These are phyloP conservation scores for Flueggea neowawraea DNA, from an alignment of 441 rosid genomes.

Conservation along the genomic window DNA sequence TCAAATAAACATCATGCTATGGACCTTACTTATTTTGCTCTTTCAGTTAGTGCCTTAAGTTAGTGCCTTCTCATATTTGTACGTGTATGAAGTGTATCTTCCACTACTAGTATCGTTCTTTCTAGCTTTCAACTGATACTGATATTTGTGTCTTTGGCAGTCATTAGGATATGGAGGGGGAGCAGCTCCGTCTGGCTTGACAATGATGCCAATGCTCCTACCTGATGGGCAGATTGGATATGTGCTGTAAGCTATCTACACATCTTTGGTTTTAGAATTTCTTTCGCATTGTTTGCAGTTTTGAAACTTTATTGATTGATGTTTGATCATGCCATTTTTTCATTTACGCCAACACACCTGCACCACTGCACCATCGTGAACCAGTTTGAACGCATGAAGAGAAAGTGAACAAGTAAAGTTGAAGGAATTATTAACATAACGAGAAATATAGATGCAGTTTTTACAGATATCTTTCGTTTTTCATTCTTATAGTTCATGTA, in stretches of 20 bases:
- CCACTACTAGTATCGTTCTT: too few species aligned
- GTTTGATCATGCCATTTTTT: not conserved
- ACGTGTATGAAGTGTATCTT: too few species aligned
- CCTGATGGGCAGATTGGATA: constrained; percentile 87
- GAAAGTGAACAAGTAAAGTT: too few species aligned
- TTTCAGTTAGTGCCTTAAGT: not conserved
- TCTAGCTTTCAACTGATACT: constrained; percentile 9
- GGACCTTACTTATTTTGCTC: not conserved
- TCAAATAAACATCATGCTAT: too few species aligned
- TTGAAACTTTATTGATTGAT: not conserved
- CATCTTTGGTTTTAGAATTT: not conserved
- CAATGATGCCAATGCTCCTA: constrained; percentile 85
- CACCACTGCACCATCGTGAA: not conserved
- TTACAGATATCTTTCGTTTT: not conserved
- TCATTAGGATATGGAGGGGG: constrained; percentile 69
- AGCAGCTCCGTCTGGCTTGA: constrained; percentile 58
- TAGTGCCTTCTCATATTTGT: not conserved
- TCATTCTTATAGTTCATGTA: not conserved
- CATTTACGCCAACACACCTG: not conserved
- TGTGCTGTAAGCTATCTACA: constrained; percentile 51
- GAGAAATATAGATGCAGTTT: too few species aligned
- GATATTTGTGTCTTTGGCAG: constrained; percentile 33
- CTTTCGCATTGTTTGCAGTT: too few species aligned
- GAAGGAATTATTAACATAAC: too few species aligned
- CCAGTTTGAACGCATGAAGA: not conserved